phyloP scores from a whole-genome alignment of 116 monocot species.

The Phalaenopsis hybrid region DNA sequence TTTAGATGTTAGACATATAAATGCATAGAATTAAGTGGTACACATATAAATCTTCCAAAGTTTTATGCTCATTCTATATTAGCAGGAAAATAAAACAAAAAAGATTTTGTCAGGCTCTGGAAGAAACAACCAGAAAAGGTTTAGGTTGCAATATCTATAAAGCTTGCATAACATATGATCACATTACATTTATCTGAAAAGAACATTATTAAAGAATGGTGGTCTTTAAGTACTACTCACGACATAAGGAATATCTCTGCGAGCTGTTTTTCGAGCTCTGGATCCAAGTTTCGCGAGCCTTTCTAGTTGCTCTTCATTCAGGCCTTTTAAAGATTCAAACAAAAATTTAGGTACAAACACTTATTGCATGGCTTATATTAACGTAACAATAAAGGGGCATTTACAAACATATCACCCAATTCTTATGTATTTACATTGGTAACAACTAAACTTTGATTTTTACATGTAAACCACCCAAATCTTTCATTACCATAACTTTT shows the following conservation, averaged over 20 bases:
- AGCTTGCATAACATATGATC: neutral
- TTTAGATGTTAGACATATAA: too few species aligned
- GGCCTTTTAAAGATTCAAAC: conserved; percentile 29
- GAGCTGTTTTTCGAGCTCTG: conserved; percentile 77
- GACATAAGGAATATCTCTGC: conserved; percentile 83
- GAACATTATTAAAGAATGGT: neutral
- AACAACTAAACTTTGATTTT: too few species aligned
- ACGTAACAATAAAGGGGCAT: neutral
- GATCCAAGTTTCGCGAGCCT: conserved; percentile 77
- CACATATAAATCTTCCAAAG: too few species aligned
- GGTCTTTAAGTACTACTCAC: conserved; percentile 36
- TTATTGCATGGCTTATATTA: neutral
- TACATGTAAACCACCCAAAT: too few species aligned
- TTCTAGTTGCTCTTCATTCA: conserved; percentile 59
- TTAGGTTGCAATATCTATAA: neutral
- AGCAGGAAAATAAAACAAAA: neutral
- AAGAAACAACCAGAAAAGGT: neutral
- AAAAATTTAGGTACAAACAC: neutral
- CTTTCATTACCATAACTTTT: too few species aligned
- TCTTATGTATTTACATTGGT: too few species aligned
- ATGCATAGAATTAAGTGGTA: too few species aligned
- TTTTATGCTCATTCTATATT: neutral
- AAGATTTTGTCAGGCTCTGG: neutral
- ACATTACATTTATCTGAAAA: neutral
- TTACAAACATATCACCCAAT: neutral